phyloP scores from a whole-genome alignment of 2,329 filamentous ascomycete species.

The Fusarium mexicanum region DNA sequence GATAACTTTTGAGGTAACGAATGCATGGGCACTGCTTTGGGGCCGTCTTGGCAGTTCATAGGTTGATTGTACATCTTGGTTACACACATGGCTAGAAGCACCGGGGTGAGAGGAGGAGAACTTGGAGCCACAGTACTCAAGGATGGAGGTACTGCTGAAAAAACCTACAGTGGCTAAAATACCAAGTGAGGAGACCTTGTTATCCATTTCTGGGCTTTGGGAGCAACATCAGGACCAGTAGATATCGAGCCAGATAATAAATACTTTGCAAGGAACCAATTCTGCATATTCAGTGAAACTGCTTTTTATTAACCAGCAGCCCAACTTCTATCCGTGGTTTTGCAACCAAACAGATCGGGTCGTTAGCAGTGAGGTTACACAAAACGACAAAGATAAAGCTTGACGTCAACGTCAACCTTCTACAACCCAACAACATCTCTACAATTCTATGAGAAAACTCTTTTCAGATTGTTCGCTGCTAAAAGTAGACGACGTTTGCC shows the following conservation, averaged over 20 bases:
- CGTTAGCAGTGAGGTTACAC: neutral
- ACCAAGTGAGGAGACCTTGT: neutral
- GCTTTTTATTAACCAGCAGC: neutral
- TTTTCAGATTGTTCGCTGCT: no score
- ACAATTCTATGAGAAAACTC: neutral
- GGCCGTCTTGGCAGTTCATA: neutral
- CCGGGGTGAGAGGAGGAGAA: neutral
- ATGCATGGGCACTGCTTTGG: neutral
- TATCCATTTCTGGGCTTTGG: neutral
- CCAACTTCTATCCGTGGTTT: neutral
- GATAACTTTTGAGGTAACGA: neutral
- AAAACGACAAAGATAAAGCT: neutral
- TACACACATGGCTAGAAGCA: neutral
- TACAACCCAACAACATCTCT: no score
- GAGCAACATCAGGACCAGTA: neutral
- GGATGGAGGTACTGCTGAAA: neutral
- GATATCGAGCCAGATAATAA: no score
- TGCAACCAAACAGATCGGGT: neutral
- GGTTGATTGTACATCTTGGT: neutral
- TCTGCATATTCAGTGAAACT: neutral
- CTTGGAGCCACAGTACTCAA: neutral
- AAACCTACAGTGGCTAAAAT: neutral
- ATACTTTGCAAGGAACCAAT: no score
- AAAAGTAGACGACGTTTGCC: neutral
- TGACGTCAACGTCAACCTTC: neutral